Percentiles rank a stretch among this genome's conserved stretches.
Evolutionary conservation across 129 eudicot species (phyloP).

Genomic region (Mikania micrantha): DNA sequence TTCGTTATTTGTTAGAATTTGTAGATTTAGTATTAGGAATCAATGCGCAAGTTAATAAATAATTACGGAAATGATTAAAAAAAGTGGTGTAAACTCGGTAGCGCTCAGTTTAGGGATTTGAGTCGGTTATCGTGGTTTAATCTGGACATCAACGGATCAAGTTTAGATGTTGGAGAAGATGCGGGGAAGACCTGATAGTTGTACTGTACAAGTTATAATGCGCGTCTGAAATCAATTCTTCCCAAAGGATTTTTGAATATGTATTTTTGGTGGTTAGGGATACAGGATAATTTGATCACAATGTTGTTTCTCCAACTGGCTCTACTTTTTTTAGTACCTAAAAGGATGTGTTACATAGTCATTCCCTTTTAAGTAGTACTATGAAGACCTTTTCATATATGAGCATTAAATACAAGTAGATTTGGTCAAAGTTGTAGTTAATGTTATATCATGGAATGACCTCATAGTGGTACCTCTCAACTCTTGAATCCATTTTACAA

Average conservation of each 20-base stretch:
- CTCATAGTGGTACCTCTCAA: background rate
- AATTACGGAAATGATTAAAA: too few species aligned
- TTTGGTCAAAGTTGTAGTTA: slow-evolving; percentile 5
- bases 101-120: slow-evolving; percentile 18
- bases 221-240: background rate
- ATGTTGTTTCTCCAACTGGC: background rate
- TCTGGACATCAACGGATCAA: slow-evolving; percentile 11
- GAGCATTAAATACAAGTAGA: slow-evolving; percentile 13
- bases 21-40: background rate
- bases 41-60: slow-evolving; percentile 4
- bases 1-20: background rate
- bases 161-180: slow-evolving; percentile 17
- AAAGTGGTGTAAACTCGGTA: background rate
- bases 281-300: slow-evolving; percentile 9
- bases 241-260: slow-evolving; percentile 9
- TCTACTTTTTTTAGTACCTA: slow-evolving; percentile 13
- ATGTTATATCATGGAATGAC: background rate
- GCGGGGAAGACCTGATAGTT: background rate
- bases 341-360: slow-evolving; percentile 8
- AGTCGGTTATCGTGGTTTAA: slow-evolving; percentile 5
- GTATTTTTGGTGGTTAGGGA: slow-evolving; percentile 23
- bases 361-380: slow-evolving; percentile 5
- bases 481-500: slow-evolving; percentile 7
- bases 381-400: slow-evolving; percentile 1
- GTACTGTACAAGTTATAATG: slow-evolving; percentile 2